Base-by-base conservation (phyloP, 164 flowering plant species). In the Vitis cinerea region DNA sequence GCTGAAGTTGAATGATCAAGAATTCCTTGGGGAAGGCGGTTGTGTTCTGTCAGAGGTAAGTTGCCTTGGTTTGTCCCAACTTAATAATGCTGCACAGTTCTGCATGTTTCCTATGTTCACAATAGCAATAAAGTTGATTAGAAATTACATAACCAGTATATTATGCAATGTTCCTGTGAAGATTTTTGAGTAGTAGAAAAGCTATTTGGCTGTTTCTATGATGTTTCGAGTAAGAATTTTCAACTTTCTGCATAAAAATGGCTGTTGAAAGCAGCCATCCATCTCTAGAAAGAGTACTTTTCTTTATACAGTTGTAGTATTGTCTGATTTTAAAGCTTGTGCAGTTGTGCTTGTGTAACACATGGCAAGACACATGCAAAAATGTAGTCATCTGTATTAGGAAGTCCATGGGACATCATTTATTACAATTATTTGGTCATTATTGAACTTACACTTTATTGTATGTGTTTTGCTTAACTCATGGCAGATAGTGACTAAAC, bases 21-120 rank as follows among this genome's bases (percentile, higher is more conserved):
- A 95, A 8, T 93, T 87, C 77, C 86, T 95, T 76, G 99, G 99
- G 62, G 92, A 93, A 83, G 90, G 85, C 57, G 87, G 52, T 71
- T 95, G 99, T 81, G 78, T 66, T 67, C 78, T 95, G 23, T 87
- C 98, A 64, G 92, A 95, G 92, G 99, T 90, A 69, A 66, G 74
- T 71, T 62, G 56, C 61, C 6, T 66, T 55, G 19, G 16, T 31
- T 66, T 16, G 7, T 6, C 9, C 15, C 44, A 31, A 31, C 6
- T 31, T 3, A 31, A 31, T 31, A 7, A 31, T 31, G 44, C 44
- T 31, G 44, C 44, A 23, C 23, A 31, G 0, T 31, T 7, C 44
- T 31, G 44, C 44, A 31, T 31, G 44, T 31, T 3, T 3, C 44
- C 44, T 31, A 31, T 31, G 44, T 31, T 31, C 44, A 31, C n/a